Conservation (phyloP, 2,329 filamentous ascomycete species). For the Trichoderma afroharzianum region DNA sequence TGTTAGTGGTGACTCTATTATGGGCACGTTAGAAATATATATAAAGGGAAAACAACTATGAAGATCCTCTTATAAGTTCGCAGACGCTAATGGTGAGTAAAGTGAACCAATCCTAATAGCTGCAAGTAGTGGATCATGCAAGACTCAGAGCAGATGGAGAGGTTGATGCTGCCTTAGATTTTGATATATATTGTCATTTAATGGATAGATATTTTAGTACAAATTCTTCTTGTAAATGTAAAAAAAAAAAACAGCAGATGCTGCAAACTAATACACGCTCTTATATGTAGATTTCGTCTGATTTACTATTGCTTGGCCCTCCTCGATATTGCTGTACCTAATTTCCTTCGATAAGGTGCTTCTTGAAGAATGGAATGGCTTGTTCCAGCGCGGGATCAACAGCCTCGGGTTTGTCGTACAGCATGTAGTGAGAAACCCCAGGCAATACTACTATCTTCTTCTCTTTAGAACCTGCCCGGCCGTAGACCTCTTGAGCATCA, state of each 20-base stretch:
- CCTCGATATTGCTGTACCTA: neutral
- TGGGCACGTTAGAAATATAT: no score
- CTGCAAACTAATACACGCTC: neutral
- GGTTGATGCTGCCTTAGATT: no score
- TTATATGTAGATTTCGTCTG: neutral
- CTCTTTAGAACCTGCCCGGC: neutral
- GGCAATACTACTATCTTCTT: neutral
- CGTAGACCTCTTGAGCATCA: neutral
- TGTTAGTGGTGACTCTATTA: no score
- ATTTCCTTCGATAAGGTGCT: neutral
- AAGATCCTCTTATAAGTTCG: no score
- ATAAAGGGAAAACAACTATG: no score
- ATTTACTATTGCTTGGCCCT: neutral
- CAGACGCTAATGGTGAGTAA: no score
- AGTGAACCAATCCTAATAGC: no score
- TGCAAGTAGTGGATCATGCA: no score
- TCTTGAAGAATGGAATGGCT: neutral
- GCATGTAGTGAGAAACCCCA: neutral
- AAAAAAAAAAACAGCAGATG: neutral
- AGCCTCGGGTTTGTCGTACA: neutral
- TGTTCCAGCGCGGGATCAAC: neutral
- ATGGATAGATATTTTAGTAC: no score
- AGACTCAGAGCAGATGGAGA: no score
- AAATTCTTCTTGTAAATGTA: no score
- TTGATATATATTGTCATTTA: no score